Conservation (phyloP, 108 stramenopile species). For the Cyclotella kingstonii region DNA sequence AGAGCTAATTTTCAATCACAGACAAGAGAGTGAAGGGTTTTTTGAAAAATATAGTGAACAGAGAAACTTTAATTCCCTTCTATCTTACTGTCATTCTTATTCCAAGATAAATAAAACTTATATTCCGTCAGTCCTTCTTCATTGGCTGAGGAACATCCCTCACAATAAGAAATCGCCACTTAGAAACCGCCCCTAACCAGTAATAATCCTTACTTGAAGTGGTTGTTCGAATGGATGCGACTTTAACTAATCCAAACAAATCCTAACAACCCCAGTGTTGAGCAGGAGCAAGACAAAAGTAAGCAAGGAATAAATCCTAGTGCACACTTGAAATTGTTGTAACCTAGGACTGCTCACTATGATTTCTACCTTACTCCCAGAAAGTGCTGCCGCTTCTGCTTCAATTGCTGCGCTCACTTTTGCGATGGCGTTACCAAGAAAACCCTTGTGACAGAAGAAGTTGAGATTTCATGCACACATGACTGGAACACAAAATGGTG, state of each 20-base stretch:
- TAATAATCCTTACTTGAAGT: slow-evolving; percentile 17
- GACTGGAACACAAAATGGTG: neutral
- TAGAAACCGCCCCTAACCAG: slow-evolving; percentile 27
- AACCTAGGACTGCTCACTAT: slow-evolving; percentile 7
- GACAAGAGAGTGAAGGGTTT: no score
- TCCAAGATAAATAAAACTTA: neutral
- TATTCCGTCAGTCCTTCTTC: slow-evolving; percentile 2
- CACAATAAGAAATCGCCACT: slow-evolving; percentile 20
- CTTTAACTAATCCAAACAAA: slow-evolving; percentile 20
- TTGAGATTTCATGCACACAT: neutral
- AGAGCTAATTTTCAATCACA: no score
- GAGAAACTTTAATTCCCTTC: no score
- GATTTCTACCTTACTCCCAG: slow-evolving; percentile 23
- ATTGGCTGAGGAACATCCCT: slow-evolving; percentile 11
- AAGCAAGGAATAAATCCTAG: neutral
- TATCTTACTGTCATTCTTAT: neutral
- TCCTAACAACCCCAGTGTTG: slow-evolving; percentile 17
- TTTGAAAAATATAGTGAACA: no score
- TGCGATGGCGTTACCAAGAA: slow-evolving; percentile 23
- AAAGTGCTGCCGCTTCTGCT: slow-evolving; percentile 24
- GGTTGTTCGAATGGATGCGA: slow-evolving; percentile 14
- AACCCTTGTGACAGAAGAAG: slow-evolving; percentile 4
- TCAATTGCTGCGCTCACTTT: slow-evolving; percentile 26
- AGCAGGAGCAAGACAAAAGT: neutral
- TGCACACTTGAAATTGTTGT: neutral